Evolutionary conservation across 306 rosid genomes (phyloP), one percentile per base, ranked within the genome.

Genomic region (Medicago arabica): DNA sequence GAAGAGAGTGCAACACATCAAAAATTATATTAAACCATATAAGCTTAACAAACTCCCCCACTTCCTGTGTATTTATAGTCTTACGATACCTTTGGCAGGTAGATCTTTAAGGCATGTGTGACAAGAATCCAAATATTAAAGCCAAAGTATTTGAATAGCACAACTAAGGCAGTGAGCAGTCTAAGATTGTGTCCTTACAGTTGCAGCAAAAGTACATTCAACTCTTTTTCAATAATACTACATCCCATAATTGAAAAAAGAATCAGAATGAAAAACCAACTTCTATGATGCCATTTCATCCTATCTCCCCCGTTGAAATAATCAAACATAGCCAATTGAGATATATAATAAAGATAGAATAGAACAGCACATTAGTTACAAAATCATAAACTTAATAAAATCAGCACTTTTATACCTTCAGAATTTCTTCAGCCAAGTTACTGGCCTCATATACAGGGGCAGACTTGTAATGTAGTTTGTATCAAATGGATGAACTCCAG

Each of bases 401-500:
- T 81, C 62, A 23, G 78, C 51, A 92, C 96, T 96, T 90, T 89
- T 71, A 86, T 83, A 31, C 67, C 67, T 61, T 61, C 43, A 61
- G 17, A 59, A 59, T 15, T 60, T 87, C 88, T 79, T 83, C 93
- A 71, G 90, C 85, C 59, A 86, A 82, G 76, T 91, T 88, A 46
- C 83, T 85, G 97, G 93, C 87, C 89, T 87, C 83, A 85, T 93
- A 9, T 89, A 90, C 78, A 88, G 88, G 34, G 88, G 80, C 68
- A 94, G 87, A 75, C 87, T 83, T 28, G 88, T 78, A 67, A 92
- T 82, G 74, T 41, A 73, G 86, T 92, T 92, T 36, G 93, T 61
- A 73, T 90, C 93, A 69, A 78, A 90, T 14, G 87, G 75, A 86
- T 89, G 88, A 75, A 87, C 88, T 80, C 98, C 98, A 44, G 90